phyloP scores from a whole-genome alignment of 2,329 filamentous ascomycete species.

The Eutypa lata region DNA sequence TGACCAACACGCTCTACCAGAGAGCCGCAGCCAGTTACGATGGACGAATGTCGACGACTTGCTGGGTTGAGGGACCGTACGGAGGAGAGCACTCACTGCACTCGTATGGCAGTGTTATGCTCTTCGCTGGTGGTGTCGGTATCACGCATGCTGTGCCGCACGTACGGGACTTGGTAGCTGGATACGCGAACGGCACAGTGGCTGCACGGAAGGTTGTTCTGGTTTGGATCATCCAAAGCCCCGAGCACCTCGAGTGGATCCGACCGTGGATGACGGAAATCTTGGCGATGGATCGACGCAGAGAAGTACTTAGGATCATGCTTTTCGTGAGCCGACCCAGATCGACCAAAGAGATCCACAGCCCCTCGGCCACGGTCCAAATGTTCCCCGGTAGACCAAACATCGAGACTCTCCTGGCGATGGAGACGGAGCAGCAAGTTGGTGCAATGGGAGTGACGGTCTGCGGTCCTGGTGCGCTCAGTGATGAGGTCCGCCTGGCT shows the following conservation, averaged over 20 bases:
- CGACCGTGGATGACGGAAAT: constrained; percentile 81
- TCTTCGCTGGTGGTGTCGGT: constrained; percentile 78
- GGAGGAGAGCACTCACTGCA: constrained; percentile 68
- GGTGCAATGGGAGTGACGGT: constrained; percentile 72
- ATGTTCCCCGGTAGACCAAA: constrained; percentile 82
- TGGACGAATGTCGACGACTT: constrained; percentile 60
- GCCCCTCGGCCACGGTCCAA: constrained; percentile 72
- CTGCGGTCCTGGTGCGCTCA: constrained; percentile 70
- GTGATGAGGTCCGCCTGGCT: constrained; percentile 69
- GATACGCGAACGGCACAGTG: constrained; percentile 65
- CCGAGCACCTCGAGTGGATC: constrained; percentile 81
- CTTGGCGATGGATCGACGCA: constrained; percentile 68
- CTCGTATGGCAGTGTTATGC: constrained; percentile 74
- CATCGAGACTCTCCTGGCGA: constrained; percentile 66
- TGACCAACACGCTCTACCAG: constrained; percentile 68
- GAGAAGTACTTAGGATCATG: constrained; percentile 72
- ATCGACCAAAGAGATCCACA: constrained; percentile 78
- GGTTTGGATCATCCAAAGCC: constrained; percentile 76
- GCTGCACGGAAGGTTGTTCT: constrained; percentile 70
- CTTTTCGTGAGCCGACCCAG: constrained; percentile 74
- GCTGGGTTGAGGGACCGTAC: constrained; percentile 74
- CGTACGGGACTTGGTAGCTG: constrained; percentile 67
- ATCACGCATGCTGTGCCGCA: constrained; percentile 78
- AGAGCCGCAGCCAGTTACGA: constrained; percentile 60
- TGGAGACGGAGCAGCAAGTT: constrained; percentile 71